Base-by-base conservation (phyloP, 805 yeast species). In the Brettanomyces sp. region DNA sequence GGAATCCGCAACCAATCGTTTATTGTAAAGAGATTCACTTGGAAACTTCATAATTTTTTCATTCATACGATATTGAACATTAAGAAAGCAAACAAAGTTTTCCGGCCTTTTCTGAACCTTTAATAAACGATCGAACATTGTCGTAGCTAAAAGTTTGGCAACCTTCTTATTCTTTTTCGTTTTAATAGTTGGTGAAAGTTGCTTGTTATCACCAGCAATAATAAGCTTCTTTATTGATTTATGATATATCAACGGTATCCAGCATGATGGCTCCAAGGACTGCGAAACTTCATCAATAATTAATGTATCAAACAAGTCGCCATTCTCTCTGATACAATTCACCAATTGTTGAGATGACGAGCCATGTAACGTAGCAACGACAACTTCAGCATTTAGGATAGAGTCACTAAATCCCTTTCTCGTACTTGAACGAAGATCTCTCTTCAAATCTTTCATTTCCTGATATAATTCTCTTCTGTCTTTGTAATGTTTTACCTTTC, bases 201-300 rank as follows among this genome's bases (percentile, higher is more conserved):
- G 99, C 65, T 79, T 79, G 57, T 90, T 84, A 59, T 91, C 99
- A 44, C 99, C 99, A 0, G 98, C 97, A 23, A 91, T 72, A 1
- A 91, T 76, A 23, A 91, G 61, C 45, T 80, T 73, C 34, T 72
- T 70, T 38, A 77, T 62, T 22, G 78, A 72, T 12, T 72, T 64
- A 55, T 85, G 91, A 36, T 76, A 74, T 3, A 88, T 70, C 5
- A 93, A 49, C 1, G 99, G 97, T 23, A 91, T 89, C 97, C 97
- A 90, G 56, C 97, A 89, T 53, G 91, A 95, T 1, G 97, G 95
- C 57, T 91, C 96, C 45, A 91, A 65, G 9, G 96, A 75, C 62
- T 91, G 99, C 0, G 97, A 88, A 0, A 91, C 96, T 63, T 91
- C 99, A 64, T 91, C 99, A 34, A 91, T 90, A 11, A 93, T 85